Conservation (phyloP, 768 basidiomycete species). For the Mycena kentingensis region DNA sequence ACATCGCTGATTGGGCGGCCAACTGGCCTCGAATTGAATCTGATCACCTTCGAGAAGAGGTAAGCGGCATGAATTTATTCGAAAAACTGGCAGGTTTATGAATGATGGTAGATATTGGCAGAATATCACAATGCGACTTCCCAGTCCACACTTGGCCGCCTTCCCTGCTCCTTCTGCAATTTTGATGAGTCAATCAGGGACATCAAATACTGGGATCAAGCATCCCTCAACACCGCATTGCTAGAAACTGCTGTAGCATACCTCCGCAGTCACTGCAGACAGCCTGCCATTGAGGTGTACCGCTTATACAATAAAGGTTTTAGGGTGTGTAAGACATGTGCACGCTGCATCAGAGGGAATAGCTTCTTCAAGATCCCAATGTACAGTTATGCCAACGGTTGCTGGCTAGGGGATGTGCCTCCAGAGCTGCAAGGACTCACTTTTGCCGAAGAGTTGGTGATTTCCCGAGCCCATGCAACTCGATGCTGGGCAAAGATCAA, state of each 20-base stretch:
- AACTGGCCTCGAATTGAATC: too few species aligned
- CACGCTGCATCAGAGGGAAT: background rate
- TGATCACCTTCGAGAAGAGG: too few species aligned
- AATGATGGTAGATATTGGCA: slow-evolving; percentile 15
- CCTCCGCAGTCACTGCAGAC: slow-evolving; percentile 1
- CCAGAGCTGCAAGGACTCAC: slow-evolving; percentile 8
- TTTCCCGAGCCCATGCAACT: slow-evolving; percentile 12
- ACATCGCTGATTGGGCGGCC: too few species aligned
- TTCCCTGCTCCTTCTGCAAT: slow-evolving; percentile 15
- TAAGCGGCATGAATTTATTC: too few species aligned
- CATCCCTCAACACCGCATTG: slow-evolving; percentile 4
- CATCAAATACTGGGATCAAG: background rate
- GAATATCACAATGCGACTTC: slow-evolving; percentile 10
- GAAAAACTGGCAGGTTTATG: too few species aligned
- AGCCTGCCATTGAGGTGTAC: slow-evolving; percentile 10
- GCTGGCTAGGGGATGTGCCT: slow-evolving; percentile 24
- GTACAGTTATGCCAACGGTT: slow-evolving; percentile 24
- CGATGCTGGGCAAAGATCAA: slow-evolving; percentile 15
- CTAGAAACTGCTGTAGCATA: background rate
- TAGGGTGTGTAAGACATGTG: slow-evolving; percentile 10
- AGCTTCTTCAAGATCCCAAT: slow-evolving; percentile 18
- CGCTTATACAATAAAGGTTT: slow-evolving; percentile 2
- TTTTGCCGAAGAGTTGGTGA: slow-evolving; percentile 18
- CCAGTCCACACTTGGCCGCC: background rate
- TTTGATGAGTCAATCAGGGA: background rate